These are phyloP conservation scores for Rhizopus arrhizus DNA, from an alignment of 371 early-diverging fungal species.

Conservation along the genomic window DNA sequence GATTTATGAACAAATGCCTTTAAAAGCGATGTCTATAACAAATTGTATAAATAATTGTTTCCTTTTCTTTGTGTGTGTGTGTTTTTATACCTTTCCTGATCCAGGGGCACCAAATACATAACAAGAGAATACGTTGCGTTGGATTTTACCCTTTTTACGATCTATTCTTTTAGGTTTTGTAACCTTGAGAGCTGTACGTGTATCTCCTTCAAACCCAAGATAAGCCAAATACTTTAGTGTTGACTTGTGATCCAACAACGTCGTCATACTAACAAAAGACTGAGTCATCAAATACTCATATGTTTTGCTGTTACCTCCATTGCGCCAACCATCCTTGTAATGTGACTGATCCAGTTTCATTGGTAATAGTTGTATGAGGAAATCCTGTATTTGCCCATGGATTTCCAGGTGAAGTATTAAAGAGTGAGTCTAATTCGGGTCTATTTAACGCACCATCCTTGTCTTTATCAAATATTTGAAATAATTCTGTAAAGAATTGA, in stretches of 20 bases:
- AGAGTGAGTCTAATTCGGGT: conserved; percentile 83
- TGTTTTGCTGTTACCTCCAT: conserved; percentile 73
- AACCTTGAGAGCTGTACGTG: conserved; percentile 73
- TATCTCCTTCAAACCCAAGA: conserved; percentile 89
- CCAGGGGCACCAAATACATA: conserved; percentile 94
- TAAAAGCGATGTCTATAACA: conserved; percentile 74
- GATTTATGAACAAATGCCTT: conserved; percentile 83
- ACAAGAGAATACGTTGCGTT: conserved; percentile 87
- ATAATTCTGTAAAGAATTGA: conserved; percentile 93
- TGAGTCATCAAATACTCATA: no score
- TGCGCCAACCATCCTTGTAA: conserved; percentile 96
- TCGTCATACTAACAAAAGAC: conserved; percentile 77
- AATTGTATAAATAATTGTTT: no score
- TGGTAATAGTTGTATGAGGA: conserved; percentile 90
- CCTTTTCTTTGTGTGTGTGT: no score
- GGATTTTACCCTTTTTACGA: conserved; percentile 80
- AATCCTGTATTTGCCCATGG: conserved; percentile 88
- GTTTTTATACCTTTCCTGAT: conserved; percentile 79
- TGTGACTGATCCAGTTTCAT: conserved; percentile 86
- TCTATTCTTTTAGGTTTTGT: conserved; percentile 66
- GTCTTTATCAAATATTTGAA: conserved; percentile 93
- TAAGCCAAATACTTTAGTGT: conserved; percentile 93
- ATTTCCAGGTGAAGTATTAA: conserved; percentile 85
- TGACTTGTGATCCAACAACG: conserved; percentile 83
- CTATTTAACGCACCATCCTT: conserved; percentile 92